Base-by-base conservation (phyloP, 352 stramenopile species). In the Paralagenidium karlingii region DNA sequence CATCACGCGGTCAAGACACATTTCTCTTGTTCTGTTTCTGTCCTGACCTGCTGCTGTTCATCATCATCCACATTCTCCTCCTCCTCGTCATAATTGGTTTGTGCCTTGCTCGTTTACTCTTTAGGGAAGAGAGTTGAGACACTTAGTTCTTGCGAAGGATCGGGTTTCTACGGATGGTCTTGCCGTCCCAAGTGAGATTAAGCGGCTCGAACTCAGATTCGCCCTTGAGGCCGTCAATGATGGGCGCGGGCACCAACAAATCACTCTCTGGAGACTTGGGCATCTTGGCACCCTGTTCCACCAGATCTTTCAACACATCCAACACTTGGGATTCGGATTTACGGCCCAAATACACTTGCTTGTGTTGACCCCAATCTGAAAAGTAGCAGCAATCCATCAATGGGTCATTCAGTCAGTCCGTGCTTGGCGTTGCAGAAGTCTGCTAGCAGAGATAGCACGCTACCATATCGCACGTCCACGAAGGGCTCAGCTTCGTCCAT, bases 401-500 rank as follows among this genome's bases (percentile, higher is more conserved):
- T n/a, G n/a, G n/a, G n/a, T n/a, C n/a, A n/a, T n/a, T n/a, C n/a
- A n/a, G n/a, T n/a, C n/a, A n/a, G n/a, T n/a, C n/a, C n/a, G n/a
- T n/a, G n/a, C n/a, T n/a, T n/a, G n/a, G n/a, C n/a, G n/a, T n/a
- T n/a, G n/a, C n/a, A n/a, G n/a, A n/a, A n/a, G n/a, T n/a, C n/a
- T n/a, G n/a, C n/a, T 39, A 13, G 9, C 34, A 39, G 10, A 9
- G 10, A 39, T n/a, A 24, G n/a, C n/a, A n/a, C n/a, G 16, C 37
- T 47, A 82, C 68, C 68, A 41, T 73, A 91, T 22, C 78, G 74
- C 6, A 69, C 78, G 63, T 91, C 88, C 38, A 91, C 69, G 45
- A 91, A 91, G n/a, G 78, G 78, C 42, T 88, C 60, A 60, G 88
- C 81, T 42, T 85, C 78, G 30, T 88, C 75, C n/a, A 71, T 75